These are phyloP conservation scores for Chytriomyces sp. DNA, from an alignment of 192 early-diverging fungal species.

Conservation along the genomic window DNA sequence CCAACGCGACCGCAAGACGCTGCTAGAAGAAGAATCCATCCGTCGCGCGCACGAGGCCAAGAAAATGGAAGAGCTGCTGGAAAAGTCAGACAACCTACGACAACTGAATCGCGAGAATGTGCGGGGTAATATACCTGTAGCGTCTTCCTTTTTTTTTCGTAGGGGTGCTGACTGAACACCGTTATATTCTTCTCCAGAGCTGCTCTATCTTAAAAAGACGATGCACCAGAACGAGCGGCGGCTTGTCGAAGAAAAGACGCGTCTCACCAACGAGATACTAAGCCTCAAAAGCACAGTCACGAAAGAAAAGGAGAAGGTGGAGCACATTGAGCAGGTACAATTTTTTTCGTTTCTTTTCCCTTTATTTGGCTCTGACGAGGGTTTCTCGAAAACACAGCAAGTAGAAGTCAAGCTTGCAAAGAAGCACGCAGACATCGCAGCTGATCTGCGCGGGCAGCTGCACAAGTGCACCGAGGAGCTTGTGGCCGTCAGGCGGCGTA, in stretches of 20 bases:
- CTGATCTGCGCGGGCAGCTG: constrained; percentile 41
- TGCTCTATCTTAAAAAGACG: constrained; percentile 54
- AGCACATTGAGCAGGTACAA: constrained; percentile 45
- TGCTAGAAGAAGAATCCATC: constrained; percentile 47
- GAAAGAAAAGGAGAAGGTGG: constrained; percentile 38
- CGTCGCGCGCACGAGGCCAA: constrained; percentile 46
- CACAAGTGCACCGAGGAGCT: constrained; percentile 43
- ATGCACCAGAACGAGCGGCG: constrained; percentile 41
- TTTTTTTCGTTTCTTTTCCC: neutral
- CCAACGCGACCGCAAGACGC: constrained; percentile 44
- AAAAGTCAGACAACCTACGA: constrained; percentile 41
- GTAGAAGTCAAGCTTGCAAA: constrained; percentile 46
- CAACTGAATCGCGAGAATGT: constrained; percentile 53
- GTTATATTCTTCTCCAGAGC: constrained; percentile 35
- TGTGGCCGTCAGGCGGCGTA: constrained; percentile 32
- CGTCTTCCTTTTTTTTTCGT: neutral
- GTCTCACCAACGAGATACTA: constrained; percentile 41
- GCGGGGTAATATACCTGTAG: constrained; percentile 33
- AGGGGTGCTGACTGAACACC: neutral
- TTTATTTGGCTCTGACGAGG: neutral
- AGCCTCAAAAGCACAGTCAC: constrained; percentile 17
- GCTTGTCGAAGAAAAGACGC: constrained; percentile 53
- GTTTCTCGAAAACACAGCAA: constrained; percentile 19
- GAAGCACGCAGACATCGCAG: constrained; percentile 40
- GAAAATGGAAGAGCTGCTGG: constrained; percentile 46